Evolutionary conservation across 1,139 yeast species (phyloP).

Genomic region (Hemisphaericaspora xylofermentans): DNA sequence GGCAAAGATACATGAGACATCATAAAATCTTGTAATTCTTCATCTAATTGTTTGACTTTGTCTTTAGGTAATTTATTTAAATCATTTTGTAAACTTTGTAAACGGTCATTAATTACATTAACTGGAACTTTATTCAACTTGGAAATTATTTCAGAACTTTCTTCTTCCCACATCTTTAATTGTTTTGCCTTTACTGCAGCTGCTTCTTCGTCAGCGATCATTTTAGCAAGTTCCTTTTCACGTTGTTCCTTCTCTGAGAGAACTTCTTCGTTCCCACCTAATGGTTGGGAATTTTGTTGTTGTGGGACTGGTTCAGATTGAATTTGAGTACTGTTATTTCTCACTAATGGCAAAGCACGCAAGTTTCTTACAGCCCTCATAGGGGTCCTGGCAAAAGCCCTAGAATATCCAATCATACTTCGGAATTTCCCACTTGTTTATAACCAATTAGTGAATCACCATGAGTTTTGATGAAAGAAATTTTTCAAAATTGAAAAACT

Average conservation of each 20-base stretch:
- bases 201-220: conserved; percentile 46
- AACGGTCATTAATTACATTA: conserved; percentile 29
- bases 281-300: conserved; percentile 9
- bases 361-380: neutral
- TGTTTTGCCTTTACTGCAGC: conserved; percentile 36
- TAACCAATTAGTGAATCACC: neutral
- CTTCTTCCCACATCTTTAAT: conserved; percentile 35
- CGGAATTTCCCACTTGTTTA: no score
- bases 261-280: neutral
- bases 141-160: conserved; percentile 28
- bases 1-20: conserved; percentile 37
- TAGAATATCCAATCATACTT: conserved; percentile 3
- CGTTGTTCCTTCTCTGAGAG: conserved; percentile 33
- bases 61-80: conserved; percentile 29
- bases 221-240: conserved; percentile 45
- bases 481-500: conserved; percentile 4
- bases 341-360: conserved; percentile 1
- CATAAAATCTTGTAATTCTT: conserved; percentile 44
- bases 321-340: neutral
- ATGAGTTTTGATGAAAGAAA: neutral
- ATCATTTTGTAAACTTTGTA: conserved; percentile 31
- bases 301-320: neutral
- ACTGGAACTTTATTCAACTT: conserved; percentile 40
- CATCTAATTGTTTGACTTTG: conserved; percentile 42
- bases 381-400: neutral